Evolutionary conservation across 2,329 filamentous ascomycete genomes (phyloP), one percentile per base, ranked within the genome.

Genomic region (Fusarium sororula): DNA sequence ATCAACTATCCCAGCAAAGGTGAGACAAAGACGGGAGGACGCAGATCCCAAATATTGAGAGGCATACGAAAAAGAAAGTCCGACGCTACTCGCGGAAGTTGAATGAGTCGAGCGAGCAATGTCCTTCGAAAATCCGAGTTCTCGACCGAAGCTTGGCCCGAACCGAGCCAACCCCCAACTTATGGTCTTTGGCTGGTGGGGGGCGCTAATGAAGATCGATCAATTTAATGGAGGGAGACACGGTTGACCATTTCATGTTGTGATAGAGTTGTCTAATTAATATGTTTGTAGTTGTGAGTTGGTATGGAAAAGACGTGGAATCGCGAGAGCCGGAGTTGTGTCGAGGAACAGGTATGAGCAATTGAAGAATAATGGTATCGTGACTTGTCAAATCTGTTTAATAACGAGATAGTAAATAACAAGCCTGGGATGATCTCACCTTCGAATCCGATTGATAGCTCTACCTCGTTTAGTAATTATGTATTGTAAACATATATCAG

Each of bases 61-160:
- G 26, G 14, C 51, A 39, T 24, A 28, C 37, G 26, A 35, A 64
- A 66, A 24, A 54, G 13, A 39, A 70, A 41, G 32, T 54, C 67
- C 47, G 66, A 58, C 51, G 58, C 66, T 65, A 42, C 42, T 28
- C 26, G 37, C 59, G 47, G 67, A 66, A 57, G 41, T 41, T 48
- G 32, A 65, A 35, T 17, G n/a, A 28, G 14, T 56, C 63, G 20
- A 30, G 44, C 18, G 35, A 63, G 54, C 42, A 63, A 35, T 32
- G 18, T 17, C 24, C 50, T 57, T 69, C 66, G 66, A 69, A 69
- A 65, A 65, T 70, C 66, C 67, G 67, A 70, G 57, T 63, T 50
- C 58, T 69, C 66, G 65, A 69, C 66, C 65, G 66, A 69, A 47
- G 47, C 20, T 65, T 67, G 39, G 47, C 26, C 67, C 60, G 66